A percentile compares a stretch with the other conserved stretches of the same genome.
Evolutionary conservation across 352 stramenopile species (phyloP).

Genomic region (Pythium folliculosum): DNA sequence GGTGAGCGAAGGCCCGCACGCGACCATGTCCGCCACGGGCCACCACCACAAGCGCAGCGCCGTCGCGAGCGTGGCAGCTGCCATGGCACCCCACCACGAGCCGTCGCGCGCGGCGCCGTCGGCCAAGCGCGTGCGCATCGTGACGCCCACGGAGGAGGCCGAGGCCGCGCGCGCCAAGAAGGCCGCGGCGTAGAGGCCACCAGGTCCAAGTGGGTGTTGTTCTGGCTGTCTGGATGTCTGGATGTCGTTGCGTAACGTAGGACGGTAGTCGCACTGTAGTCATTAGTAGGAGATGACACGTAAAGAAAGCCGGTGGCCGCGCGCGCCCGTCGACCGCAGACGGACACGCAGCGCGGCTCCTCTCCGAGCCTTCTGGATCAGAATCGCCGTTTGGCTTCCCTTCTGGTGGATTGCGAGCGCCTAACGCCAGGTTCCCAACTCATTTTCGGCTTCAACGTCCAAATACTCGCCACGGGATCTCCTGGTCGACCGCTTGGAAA

Average conservation of each 20-base stretch:
- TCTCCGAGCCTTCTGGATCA: too few species aligned
- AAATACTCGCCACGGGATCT: too few species aligned
- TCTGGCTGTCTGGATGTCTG: conserved; percentile 2
- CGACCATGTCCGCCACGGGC: conserved; percentile 19
- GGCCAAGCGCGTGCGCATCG: conserved; percentile 28
- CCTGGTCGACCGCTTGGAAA: too few species aligned
- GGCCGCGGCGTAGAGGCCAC: neutral
- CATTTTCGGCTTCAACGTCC: too few species aligned
- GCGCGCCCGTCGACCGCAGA: neutral
- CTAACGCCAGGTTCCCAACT: too few species aligned
- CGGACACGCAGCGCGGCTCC: too few species aligned
- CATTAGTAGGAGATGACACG: too few species aligned
- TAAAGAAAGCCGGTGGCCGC: neutral
- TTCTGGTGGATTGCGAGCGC: too few species aligned
- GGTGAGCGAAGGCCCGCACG: conserved; percentile 26
- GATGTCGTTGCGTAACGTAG: too few species aligned
- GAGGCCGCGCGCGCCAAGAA: neutral
- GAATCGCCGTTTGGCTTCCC: too few species aligned
- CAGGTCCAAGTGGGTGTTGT: too few species aligned
- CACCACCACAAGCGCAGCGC: conserved; percentile 23
- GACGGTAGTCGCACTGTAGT: too few species aligned
- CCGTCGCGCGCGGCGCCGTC: conserved; percentile 2
- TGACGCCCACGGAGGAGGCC: conserved; percentile 17
- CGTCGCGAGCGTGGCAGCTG: neutral
- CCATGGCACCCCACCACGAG: neutral